Percentiles rank a stretch among this genome's conserved stretches.
These are phyloP conservation scores for Fremontodendron californicum DNA, from an alignment of 345 rosid genomes.

Conservation along the genomic window DNA sequence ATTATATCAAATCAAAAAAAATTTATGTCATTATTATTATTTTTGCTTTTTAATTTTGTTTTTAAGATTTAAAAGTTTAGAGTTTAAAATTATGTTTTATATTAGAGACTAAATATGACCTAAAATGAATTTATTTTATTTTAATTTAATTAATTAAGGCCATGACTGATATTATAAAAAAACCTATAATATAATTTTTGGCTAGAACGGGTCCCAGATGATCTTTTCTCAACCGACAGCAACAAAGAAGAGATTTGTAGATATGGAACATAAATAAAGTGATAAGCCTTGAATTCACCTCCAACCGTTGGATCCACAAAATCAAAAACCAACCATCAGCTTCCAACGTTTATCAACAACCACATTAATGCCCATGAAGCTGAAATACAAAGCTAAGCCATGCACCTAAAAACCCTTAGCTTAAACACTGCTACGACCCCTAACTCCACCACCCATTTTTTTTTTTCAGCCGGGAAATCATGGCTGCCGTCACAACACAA, in stretches of 20 bases:
- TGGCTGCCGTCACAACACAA: slow-evolving; percentile 83
- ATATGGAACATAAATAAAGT: slow-evolving; percentile 47
- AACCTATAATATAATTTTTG: too few species aligned
- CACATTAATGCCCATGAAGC: slow-evolving; percentile 28
- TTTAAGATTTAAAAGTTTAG: too few species aligned
- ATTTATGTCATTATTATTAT: too few species aligned
- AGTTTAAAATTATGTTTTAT: too few species aligned
- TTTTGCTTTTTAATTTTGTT: too few species aligned
- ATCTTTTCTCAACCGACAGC: slow-evolving; percentile 52
- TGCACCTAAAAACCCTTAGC: not conserved
- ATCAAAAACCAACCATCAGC: slow-evolving; percentile 17
- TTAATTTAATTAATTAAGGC: too few species aligned
- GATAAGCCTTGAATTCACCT: slow-evolving; percentile 37
- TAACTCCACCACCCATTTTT: not conserved
- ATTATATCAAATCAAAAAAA: too few species aligned
- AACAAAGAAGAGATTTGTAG: slow-evolving; percentile 41
- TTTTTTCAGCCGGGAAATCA: slow-evolving; percentile 15
- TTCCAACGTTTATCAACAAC: slow-evolving; percentile 23
- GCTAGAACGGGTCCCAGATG: slow-evolving; percentile 46
- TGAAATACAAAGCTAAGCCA: slow-evolving; percentile 23
- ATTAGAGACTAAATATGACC: too few species aligned
- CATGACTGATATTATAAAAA: too few species aligned
- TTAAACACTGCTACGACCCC: not conserved
- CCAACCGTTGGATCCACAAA: slow-evolving; percentile 25
- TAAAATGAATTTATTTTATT: too few species aligned